Base-by-base conservation (phyloP, 805 yeast genomes). In the Wickerhamiella occidentalis region DNA sequence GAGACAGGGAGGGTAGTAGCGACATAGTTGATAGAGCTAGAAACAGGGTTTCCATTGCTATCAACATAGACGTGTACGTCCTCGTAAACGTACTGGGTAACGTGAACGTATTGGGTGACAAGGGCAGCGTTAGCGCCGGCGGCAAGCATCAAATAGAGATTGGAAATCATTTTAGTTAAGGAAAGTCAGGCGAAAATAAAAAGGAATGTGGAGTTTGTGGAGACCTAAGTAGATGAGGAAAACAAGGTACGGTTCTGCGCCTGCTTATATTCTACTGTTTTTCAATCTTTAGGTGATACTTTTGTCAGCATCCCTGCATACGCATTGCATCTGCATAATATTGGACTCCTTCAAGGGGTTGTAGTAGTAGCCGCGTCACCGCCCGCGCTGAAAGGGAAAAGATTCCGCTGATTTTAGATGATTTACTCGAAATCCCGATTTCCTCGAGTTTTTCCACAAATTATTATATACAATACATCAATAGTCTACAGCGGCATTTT, bases 61-160 rank as follows among this genome's bases (percentile, higher is more conserved):
- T 59, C 57, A 33, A 55, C 61, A n/a, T 45, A 35, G 15, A 59
- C 61, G 37, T 57, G 51, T 19, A 54, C 51, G 25, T 56, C 47
- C 46, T 56, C 49, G 49, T 58, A 56, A 19, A 45, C 51, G 49
- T 50, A 46, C 51, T 56, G 55, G 22, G 61, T 57, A 40, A 52
- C 56, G 33, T 47, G 48, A 25, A 52, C 51, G 42, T 38, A 25
- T 38, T 55, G 49, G 30, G 61, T 58, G 23, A 56, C 58, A 19
- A 56, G 43, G n/a, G 54, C 56, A 25, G 60, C 61, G 11, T 40
- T 18, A 29, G 47, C 48, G 35, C 45, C 48, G n/a, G 45, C 45
- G 41, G 51, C 40, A 30, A 45, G 18, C 25, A 49, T 33, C 15
- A 44, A 41, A 36, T 21, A 38, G 37, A 51, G 42, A 17, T 40